phyloP scores from a whole-genome alignment of 371 early-diverging fungal species.

The Zychaea mexicana region DNA sequence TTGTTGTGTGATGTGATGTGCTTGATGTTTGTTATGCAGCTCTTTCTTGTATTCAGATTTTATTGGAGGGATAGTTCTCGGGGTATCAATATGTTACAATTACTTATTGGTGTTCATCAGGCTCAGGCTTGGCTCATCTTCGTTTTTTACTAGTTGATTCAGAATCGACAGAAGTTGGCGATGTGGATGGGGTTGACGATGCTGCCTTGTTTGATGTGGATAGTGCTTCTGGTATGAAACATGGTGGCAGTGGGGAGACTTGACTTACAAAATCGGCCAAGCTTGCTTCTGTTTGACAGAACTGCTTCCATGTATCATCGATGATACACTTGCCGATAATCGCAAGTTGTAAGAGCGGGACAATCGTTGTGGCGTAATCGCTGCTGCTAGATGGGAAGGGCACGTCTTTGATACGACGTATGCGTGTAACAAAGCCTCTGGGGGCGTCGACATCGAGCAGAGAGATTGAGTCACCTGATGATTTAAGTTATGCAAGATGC shows the following conservation, averaged over 20 bases:
- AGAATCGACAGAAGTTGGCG: no score
- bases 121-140: no score
- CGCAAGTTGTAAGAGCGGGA: conserved; percentile 11
- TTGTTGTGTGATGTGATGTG: no score
- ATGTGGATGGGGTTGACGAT: not conserved
- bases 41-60: no score
- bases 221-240: not conserved
- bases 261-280: not conserved
- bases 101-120: no score
- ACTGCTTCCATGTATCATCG: not conserved
- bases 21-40: no score
- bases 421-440: conserved; percentile 4
- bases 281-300: not conserved
- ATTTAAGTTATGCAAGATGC: not conserved
- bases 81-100: no score
- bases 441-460: conserved; percentile 10
- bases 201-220: not conserved
- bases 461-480: conserved; percentile 8
- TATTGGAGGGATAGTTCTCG: no score
- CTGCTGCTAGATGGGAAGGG: conserved; percentile 1
- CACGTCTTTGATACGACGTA: conserved; percentile 1
- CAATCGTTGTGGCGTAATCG: conserved; percentile 4
- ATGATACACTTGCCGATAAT: conserved; percentile 3
- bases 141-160: no score
- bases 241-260: not conserved